Conservation (phyloP, 1,284 basidiomycete species). For the Thecaphora frezii region DNA sequence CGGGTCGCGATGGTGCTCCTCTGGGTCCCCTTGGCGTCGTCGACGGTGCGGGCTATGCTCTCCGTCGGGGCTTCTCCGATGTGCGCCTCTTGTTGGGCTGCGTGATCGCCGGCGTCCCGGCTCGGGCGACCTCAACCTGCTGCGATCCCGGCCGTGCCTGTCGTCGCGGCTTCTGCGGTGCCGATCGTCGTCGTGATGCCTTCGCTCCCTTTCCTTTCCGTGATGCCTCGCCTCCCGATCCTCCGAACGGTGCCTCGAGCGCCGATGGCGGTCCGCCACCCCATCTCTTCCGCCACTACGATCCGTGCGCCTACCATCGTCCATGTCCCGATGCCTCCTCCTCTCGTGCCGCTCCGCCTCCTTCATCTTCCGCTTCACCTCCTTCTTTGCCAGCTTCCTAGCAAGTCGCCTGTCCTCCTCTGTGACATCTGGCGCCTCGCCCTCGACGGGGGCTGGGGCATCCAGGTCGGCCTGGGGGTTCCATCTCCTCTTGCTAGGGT, state of each 20-base stretch:
- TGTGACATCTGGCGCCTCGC: conserved; percentile 16
- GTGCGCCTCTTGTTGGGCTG: too few species aligned
- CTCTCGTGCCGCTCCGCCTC: conserved; percentile 9
- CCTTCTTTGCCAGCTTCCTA: conserved; percentile 25
- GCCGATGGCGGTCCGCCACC: conserved; percentile 1
- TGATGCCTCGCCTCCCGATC: conserved; percentile 2
- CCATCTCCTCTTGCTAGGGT: conserved; percentile 13
- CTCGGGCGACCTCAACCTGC: not conserved
- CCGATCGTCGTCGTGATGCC: not conserved
- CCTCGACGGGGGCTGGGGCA: conserved; percentile 5
- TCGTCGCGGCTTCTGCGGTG: not conserved
- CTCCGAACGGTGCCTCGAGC: conserved; percentile 6
- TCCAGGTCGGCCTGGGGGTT: not conserved
- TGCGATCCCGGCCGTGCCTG: not conserved
- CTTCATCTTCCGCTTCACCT: conserved; percentile 12
- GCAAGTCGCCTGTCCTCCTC: conserved; percentile 43
- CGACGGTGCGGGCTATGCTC: too few species aligned
- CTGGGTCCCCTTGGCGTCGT: too few species aligned
- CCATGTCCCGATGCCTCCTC: conserved; percentile 1
- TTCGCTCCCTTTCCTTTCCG: conserved; percentile 6
- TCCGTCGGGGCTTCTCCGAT: too few species aligned
- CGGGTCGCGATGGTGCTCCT: too few species aligned
- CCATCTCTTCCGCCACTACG: conserved; percentile 1
- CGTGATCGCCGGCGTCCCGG: not conserved
- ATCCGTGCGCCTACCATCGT: conserved; percentile 1